A percentile compares a stretch with the other conserved stretches of the same genome.
These are phyloP conservation scores for Sporothrix schenckii DNA, from an alignment of 2,329 filamentous ascomycete species.

Conservation along the genomic window DNA sequence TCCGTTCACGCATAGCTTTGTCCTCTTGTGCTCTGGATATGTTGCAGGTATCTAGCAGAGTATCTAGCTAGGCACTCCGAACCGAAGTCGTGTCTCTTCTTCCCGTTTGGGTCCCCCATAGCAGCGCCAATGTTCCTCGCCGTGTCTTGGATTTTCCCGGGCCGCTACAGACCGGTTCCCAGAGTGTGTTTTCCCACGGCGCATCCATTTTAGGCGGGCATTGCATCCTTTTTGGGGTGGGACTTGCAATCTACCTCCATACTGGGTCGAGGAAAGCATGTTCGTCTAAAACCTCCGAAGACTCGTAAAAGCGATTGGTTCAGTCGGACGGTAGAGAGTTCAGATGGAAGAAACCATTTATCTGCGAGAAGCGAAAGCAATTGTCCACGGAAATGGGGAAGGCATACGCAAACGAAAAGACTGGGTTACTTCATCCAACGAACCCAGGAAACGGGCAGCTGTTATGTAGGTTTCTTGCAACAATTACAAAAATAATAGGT, in stretches of 20 bases:
- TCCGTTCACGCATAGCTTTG: not conserved
- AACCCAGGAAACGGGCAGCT: constrained; percentile 3
- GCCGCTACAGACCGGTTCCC: constrained; percentile 17
- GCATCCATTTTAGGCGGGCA: not conserved
- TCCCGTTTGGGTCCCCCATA: constrained; percentile 17
- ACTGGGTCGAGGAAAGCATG: not conserved
- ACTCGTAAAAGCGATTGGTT: not conserved
- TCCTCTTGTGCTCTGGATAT: not conserved
- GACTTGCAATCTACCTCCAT: not conserved
- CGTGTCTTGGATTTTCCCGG: constrained; percentile 25
- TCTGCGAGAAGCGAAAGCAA: not conserved
- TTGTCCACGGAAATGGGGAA: too few relatives aligned
- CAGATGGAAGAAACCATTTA: not conserved
- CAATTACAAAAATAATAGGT: too few relatives aligned
- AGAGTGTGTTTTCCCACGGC: constrained; percentile 41
- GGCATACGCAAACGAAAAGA: not conserved
- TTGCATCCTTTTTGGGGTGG: not conserved
- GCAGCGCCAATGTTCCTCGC: constrained; percentile 13
- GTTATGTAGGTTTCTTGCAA: not conserved
- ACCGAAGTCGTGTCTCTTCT: constrained; percentile 5
- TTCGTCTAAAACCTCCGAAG: not conserved
- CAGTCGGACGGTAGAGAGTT: constrained; percentile 8
- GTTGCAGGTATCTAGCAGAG: not conserved
- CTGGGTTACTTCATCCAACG: not conserved
- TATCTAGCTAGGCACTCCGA: not conserved